Evolutionary conservation across 495 filamentous ascomycete genomes (phyloP).

Genomic region (Cenococcum geophilum): DNA sequence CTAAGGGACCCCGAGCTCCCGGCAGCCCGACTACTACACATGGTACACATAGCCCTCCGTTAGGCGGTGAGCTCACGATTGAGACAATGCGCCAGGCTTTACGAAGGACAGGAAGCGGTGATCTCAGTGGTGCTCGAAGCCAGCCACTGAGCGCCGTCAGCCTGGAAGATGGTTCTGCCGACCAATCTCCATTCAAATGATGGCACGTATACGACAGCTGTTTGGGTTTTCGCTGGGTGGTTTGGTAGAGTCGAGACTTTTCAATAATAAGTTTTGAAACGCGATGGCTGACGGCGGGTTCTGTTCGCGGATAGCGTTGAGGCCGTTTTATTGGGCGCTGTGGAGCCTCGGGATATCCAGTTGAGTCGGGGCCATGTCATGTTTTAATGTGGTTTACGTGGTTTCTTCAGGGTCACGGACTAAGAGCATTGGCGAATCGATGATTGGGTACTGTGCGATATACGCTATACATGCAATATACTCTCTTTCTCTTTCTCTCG

Average conservation of each 20-base stretch:
- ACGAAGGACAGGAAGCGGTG: slow-evolving; percentile 72
- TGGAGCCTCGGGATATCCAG: not conserved
- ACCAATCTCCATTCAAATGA: slow-evolving; percentile 29
- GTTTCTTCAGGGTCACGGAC: not conserved
- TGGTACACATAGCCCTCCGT: slow-evolving; percentile 35
- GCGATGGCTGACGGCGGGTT: not conserved
- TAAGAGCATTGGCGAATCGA: not conserved
- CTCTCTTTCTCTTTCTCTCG: not conserved
- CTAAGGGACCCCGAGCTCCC: slow-evolving; percentile 31
- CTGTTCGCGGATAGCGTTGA: not conserved
- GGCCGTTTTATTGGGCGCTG: not conserved
- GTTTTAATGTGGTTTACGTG: not conserved
- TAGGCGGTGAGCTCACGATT: slow-evolving; percentile 63
- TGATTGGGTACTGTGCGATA: not conserved
- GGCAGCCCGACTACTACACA: slow-evolving; percentile 43
- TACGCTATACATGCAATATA: no score
- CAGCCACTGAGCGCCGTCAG: slow-evolving; percentile 55
- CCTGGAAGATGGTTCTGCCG: slow-evolving; percentile 38
- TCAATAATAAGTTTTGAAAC: not conserved
- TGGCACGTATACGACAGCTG: not conserved
- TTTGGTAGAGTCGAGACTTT: not conserved
- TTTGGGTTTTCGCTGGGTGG: not conserved
- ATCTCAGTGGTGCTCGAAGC: slow-evolving; percentile 59
- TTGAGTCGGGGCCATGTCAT: not conserved
- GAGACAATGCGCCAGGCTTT: slow-evolving; percentile 90